Evolutionary conservation across 177 flowering plant species (phyloP).

Genomic region (Vitis hybrid): DNA sequence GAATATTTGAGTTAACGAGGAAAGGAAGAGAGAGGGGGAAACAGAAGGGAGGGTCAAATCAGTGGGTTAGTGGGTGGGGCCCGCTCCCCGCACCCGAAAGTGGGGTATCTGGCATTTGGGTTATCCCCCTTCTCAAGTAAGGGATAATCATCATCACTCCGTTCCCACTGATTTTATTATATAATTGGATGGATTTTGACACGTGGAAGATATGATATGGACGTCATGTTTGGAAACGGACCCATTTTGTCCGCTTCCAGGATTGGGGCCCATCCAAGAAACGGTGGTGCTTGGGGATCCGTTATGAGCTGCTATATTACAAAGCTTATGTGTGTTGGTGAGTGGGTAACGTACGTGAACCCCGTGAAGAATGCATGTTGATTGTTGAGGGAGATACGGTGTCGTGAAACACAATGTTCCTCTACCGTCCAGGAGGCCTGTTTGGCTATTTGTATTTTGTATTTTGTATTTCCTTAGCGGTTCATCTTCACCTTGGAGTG

Average conservation of each 20-base stretch:
- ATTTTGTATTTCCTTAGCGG: too few species aligned
- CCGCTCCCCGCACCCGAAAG: not conserved
- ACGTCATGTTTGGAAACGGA: conserved; percentile 20
- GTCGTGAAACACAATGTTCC: too few species aligned
- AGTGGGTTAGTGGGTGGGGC: conserved; percentile 1
- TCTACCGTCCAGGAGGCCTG: too few species aligned
- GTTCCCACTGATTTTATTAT: not conserved
- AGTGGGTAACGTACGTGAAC: too few species aligned
- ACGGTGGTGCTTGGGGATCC: not conserved
- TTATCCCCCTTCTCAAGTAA: conserved; percentile 27
- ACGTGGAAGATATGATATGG: conserved; percentile 10
- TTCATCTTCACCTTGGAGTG: too few species aligned
- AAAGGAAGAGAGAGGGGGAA: not conserved
- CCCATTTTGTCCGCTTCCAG: not conserved
- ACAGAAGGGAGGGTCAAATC: not conserved
- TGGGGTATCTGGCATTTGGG: too few species aligned
- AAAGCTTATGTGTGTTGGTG: too few species aligned
- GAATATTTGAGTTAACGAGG: conserved; percentile 35
- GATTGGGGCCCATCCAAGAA: not conserved
- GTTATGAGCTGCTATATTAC: too few species aligned
- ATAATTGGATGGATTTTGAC: not conserved
- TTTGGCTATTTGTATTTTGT: too few species aligned
- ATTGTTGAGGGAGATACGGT: too few species aligned
- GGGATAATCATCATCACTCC: conserved; percentile 10
- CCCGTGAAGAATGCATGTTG: too few species aligned